A percentile compares a stretch with the other conserved stretches of the same genome.
These are phyloP conservation scores for Gossypium schwendimanii DNA, from an alignment of 441 rosid genomes.

Conservation along the genomic window DNA sequence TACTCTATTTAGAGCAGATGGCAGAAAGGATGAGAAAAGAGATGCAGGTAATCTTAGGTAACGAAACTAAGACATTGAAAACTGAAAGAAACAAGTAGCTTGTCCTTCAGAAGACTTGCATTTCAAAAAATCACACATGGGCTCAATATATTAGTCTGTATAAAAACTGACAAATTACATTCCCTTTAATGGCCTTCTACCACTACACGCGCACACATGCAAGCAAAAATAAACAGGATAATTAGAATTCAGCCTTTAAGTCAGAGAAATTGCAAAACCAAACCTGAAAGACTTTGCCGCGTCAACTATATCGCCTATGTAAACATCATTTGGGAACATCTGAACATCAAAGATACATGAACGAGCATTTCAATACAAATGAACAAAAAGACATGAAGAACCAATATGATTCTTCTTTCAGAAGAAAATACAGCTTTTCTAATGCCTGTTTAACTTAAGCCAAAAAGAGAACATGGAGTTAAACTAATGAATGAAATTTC, in stretches of 20 bases:
- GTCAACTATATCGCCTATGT: constrained; percentile 67
- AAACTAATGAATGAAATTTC: neutral
- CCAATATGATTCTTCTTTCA: constrained; percentile 6
- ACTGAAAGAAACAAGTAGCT: neutral
- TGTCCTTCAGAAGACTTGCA: neutral
- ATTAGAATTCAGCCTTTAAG: constrained; percentile 6
- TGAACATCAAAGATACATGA: constrained; percentile 28
- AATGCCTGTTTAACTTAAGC: neutral
- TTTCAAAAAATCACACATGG: neutral
- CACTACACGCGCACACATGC: neutral
- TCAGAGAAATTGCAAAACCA: constrained; percentile 17
- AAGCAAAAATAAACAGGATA: neutral
- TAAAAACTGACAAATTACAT: neutral
- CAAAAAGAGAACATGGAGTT: neutral
- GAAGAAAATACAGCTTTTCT: neutral
- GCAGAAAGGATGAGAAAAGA: neutral
- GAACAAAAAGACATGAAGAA: neutral
- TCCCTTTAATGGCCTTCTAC: neutral
- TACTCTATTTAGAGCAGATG: neutral
- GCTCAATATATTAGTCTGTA: neutral
- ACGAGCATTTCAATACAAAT: constrained; percentile 8
- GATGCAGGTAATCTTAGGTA: neutral
- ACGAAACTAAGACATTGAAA: neutral
- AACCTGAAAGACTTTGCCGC: constrained; percentile 79
- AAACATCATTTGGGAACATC: constrained; percentile 81